Percentiles rank a stretch among this genome's conserved stretches.
Conservation (phyloP, 2,329 filamentous ascomycete species). For the Aspergillaceae sp. region DNA sequence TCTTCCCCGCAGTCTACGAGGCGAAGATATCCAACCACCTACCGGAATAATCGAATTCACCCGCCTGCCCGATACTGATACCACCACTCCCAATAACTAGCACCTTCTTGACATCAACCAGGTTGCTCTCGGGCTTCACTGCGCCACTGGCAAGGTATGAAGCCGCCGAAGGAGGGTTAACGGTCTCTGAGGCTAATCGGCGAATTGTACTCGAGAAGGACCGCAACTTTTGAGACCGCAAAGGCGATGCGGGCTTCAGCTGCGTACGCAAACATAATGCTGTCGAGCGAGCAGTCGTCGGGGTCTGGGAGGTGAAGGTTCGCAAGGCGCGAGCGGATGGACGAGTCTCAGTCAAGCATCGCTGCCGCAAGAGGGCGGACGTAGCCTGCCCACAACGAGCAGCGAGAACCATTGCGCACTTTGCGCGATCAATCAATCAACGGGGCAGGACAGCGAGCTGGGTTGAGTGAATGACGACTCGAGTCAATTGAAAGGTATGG, state of each 20-base stretch:
- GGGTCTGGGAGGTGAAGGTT: constrained; percentile 29
- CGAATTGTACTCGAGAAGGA: constrained; percentile 35
- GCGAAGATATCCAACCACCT: constrained; percentile 30
- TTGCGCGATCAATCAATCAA: constrained; percentile 14
- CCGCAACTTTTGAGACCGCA: constrained; percentile 35
- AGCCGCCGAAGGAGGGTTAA: constrained; percentile 70
- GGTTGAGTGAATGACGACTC: neutral
- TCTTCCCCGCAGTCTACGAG: neutral
- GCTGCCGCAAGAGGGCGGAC: constrained; percentile 33
- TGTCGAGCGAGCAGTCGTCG: constrained; percentile 19
- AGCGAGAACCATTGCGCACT: constrained; percentile 38
- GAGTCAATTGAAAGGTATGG: constrained; percentile 8
- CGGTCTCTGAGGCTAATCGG: constrained; percentile 38
- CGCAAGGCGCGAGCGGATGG: constrained; percentile 28
- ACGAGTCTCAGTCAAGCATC: constrained; percentile 32
- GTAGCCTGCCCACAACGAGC: constrained; percentile 38
- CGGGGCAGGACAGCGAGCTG: constrained; percentile 1
- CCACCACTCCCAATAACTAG: constrained; percentile 93
- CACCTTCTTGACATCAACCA: constrained; percentile 92
- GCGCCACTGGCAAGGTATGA: constrained; percentile 84
- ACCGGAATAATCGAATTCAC: constrained; percentile 99
- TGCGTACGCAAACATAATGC: constrained; percentile 28
- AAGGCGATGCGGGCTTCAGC: constrained; percentile 27
- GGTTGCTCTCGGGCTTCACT: constrained; percentile 64
- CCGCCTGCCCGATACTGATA: constrained; percentile 91